Base-by-base conservation (phyloP, 2,329 filamentous ascomycete species). In the Penicillium concentricum region DNA sequence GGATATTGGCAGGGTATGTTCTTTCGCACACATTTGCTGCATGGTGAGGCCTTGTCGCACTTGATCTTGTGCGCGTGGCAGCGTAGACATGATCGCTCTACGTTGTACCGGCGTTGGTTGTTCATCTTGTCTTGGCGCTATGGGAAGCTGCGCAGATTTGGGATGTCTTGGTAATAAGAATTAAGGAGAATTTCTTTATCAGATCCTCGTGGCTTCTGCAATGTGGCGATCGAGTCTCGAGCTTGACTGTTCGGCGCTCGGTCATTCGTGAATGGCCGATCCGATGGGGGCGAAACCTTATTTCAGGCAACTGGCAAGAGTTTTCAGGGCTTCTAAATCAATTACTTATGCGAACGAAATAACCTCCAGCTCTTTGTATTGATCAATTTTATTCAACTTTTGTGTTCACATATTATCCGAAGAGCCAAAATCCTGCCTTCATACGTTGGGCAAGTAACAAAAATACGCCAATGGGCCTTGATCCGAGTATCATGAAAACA, bases 1-100 rank as follows among this genome's bases (percentile, higher is more conserved):
- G 68, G 68, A 34, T 70, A 69, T 9, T 61, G 58, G 35, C 68
- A 71, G 16, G 56, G 6, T 5, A 58, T 51, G 15, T 62, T 64
- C 2, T 57, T 45, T n/a, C 60, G 63, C 8, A 56, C 16, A 34
- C 68, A 71, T 35, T 60, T 60, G 37, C 46, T 52, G 49, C 68
- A 71, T 42, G 68, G 68, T 5, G 48, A 26, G 5, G 35, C 49
- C 39, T 61, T 69, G 52, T 71, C 64, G 43, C 68, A 71, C 10
- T 62, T 60, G 30, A 71, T 65, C 39, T 71, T 71, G 38, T 69
- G 64, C 45, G 67, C 62, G 32, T 71, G 68, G 54, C 68, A 71
- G 34, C 67, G 65, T 28, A 71, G 48, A 44, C 68, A 71, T 30
- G 68, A 70, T 22, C 68, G 66, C 35, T 67, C 63, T 22, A 68